Evolutionary conservation across 2,329 filamentous ascomycete genomes (phyloP).

Genomic region (Ascochyta rabiei): DNA sequence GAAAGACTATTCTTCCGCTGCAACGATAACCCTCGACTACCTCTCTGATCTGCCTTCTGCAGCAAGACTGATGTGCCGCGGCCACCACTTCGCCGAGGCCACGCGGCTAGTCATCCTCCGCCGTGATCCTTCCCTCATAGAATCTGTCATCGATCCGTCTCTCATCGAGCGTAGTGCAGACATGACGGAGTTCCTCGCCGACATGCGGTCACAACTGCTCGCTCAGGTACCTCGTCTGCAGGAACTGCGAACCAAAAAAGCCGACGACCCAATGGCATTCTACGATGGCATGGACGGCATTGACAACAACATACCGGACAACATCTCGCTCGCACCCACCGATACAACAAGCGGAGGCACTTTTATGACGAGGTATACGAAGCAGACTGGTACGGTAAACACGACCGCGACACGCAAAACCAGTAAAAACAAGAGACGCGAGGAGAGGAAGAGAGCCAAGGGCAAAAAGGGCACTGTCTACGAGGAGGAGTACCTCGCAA

Average conservation of each 20-base stretch:
- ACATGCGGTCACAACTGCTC: constrained; percentile 83
- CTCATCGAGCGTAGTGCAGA: constrained; percentile 80
- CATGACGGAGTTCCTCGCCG: constrained; percentile 89
- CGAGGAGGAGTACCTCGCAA: constrained; percentile 95
- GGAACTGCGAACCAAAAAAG: constrained; percentile 81
- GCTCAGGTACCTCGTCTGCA: constrained; percentile 85
- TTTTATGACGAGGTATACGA: constrained; percentile 91
- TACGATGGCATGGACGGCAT: constrained; percentile 69
- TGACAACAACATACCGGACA: constrained; percentile 77
- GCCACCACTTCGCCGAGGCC: constrained; percentile 87
- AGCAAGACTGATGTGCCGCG: constrained; percentile 81
- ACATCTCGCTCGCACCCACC: constrained; percentile 88
- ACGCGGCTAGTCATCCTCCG: constrained; percentile 74
- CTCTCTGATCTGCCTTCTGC: constrained; percentile 73
- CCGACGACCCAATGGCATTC: constrained; percentile 83
- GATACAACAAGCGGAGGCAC: constrained; percentile 78
- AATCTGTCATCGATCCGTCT: constrained; percentile 73
- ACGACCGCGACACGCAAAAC: constrained; percentile 79
- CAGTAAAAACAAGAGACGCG: constrained; percentile 83
- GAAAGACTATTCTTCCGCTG: constrained; percentile 82
- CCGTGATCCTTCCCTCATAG: constrained; percentile 66
- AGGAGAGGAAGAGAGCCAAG: constrained; percentile 92
- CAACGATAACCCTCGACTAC: constrained; percentile 81
- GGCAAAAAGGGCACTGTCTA: constrained; percentile 98
- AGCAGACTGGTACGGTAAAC: constrained; percentile 73